Conservation (phyloP, 257 asterid species). For the Solanum phureja region DNA sequence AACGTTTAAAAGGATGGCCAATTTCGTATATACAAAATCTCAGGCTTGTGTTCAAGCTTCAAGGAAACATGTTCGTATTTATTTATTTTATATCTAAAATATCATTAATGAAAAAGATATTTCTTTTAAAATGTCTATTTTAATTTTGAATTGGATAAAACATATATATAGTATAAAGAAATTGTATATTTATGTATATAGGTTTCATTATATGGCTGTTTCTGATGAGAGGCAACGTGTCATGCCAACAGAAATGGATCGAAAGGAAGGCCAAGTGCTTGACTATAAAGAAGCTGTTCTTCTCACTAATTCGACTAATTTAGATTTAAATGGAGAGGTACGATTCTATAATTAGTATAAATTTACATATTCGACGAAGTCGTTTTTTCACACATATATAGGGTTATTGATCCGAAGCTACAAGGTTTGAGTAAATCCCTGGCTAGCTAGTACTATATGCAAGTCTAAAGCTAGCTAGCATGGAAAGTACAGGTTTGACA, state of each 20-base stretch:
- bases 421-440: too few relatives aligned
- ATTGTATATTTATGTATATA: background rate
- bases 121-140: too few relatives aligned
- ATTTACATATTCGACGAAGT: background rate
- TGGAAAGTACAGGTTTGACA: background rate
- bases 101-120: background rate
- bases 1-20: slow-evolving; percentile 34
- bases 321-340: slow-evolving; percentile 46
- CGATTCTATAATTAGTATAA: background rate
- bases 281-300: slow-evolving; percentile 51
- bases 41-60: slow-evolving; percentile 42
- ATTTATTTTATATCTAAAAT: background rate
- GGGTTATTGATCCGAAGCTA: too few relatives aligned
- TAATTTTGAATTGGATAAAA: background rate
- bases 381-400: background rate
- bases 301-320: slow-evolving; percentile 25
- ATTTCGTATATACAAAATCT: slow-evolving; percentile 28
- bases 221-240: slow-evolving; percentile 43
- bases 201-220: slow-evolving; percentile 60
- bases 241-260: slow-evolving; percentile 41
- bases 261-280: slow-evolving; percentile 21
- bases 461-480: too few relatives aligned
- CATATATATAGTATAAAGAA: background rate
- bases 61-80: slow-evolving; percentile 13
- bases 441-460: too few relatives aligned